Evolutionary conservation across 768 basidiomycete genomes (phyloP), one percentile per base, ranked within the genome.

Genomic region (Termitomyces sp.): DNA sequence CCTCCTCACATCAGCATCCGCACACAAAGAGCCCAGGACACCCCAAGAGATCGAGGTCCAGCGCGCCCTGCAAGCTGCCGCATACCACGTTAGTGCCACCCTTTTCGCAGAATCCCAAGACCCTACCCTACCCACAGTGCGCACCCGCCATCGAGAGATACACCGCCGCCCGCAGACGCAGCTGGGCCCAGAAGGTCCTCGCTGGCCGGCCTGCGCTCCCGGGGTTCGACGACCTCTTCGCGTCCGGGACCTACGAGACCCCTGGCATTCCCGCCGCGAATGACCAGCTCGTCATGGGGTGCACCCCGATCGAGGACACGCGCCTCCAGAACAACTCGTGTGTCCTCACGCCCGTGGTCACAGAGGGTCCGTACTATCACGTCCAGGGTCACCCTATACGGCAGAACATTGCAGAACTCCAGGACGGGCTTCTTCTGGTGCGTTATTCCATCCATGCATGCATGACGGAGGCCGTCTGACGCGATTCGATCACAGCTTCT

Each of bases 331-430:
- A 83, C 63, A 83, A 83, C 63, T 79, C 81, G 0, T 85, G 83
- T 59, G 81, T 85, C 5, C 74, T 85, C 0, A 73, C 82, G 5
- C 83, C 83, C 17, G 79, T 81, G 55, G 79, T 80, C 3, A 85
- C 82, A 0, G 81, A 83, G 63, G 83, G 83, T 0, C 83, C 83
- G 1, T 85, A 85, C 65, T 81, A 83, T 63, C 83, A 85, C 56
- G 70, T 66, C 1, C 74, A 73, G 32, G 81, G 79, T 0, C 83
- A 83, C 66, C 79, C 77, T 0, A 77, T 85, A 45, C 74, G 83
- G 14, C 82, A 82, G 63, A 83, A 83, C 60, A 81, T 85, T 60
- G 83, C 82, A 15, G 83, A 83, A 57, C 69, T 72, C n/a, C 79
- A 84, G 60, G 77, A 79, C 64, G 83, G 83, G 3, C 65, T 84